Evolutionary conservation across 305 asterid species (phyloP), one percentile per base, ranked within the genome.

Genomic region (Fraxinus platypoda): DNA sequence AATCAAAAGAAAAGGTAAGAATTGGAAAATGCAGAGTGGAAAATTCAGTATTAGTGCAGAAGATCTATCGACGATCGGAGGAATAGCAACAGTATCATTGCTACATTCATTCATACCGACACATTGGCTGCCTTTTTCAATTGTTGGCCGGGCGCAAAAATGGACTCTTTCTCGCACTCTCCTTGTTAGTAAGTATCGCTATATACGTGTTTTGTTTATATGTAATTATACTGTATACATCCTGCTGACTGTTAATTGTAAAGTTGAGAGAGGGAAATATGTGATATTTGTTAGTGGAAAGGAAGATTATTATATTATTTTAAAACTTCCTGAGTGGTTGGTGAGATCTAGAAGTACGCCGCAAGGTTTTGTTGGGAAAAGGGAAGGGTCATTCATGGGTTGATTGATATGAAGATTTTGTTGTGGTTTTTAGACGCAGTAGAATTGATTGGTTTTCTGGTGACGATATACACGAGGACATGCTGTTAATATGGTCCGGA

Each of bases 141-240:
- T 95, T 74, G 99, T 95, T 62, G 97, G 98, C 68, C 95, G 98
- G 62, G 97, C 97, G 82, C 98, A 94, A 92, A 95, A 95, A 88
- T 95, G 97, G 99, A 93, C 97, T 43, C 97, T 95, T 26, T 95
- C 98, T 64, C 97, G 97, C 74, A 93, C 98, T 25, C 97, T 95
- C 64, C 89, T 94, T 82, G 96, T 95, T 74, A 95, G 99, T 95
- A 84, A 88, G 99, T 93, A 64, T 28, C 8, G 7, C 19, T 1
- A 26, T 26, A 35, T 33, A 31, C 28, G 33, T 54, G 28, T 13
- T 15, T 12, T 33, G 3, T 66, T 11, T 70, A 6, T 62, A n/a
- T 19, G 15, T 35, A 8, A 8, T 15, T 17, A 49, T 49, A 15
- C 8, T 1, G 38, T 70, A 11, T 70, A 28, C 74, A 26, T 66